Evolutionary conservation across 2,329 filamentous ascomycete genomes (phyloP).

Genomic region (Fusarium palustre): DNA sequence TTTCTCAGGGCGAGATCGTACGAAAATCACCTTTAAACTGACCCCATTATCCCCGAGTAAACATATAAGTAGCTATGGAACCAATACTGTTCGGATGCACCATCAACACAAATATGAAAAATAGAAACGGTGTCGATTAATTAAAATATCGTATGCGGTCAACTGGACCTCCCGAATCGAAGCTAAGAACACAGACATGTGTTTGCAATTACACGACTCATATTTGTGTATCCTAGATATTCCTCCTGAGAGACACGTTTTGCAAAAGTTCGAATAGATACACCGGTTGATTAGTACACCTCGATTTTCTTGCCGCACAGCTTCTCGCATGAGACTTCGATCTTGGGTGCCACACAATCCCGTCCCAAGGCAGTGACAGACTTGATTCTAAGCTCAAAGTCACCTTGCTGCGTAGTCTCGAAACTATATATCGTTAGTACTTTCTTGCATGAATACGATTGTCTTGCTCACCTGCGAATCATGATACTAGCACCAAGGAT

Average conservation of each 20-base stretch:
- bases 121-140: too few relatives aligned
- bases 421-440: background rate
- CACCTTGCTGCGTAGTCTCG: background rate
- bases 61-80: too few relatives aligned
- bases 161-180: background rate
- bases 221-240: background rate
- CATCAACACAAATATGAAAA: too few relatives aligned
- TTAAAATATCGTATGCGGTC: too few relatives aligned
- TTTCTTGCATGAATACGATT: fast-evolving
- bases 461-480: background rate
- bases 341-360: background rate
- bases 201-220: background rate
- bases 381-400: background rate
- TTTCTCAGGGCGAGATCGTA: too few relatives aligned
- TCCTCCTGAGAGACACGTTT: too few relatives aligned
- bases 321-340: background rate
- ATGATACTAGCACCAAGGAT: background rate
- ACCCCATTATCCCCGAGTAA: too few relatives aligned
- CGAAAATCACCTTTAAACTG: too few relatives aligned
- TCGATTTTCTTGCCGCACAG: background rate
- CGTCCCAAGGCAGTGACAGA: background rate
- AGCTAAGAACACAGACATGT: background rate
- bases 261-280: background rate
- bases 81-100: too few relatives aligned
- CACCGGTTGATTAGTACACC: background rate